Evolutionary conservation across 164 flowering plant genomes (phyloP).

Genomic region (Malania oleifera): DNA sequence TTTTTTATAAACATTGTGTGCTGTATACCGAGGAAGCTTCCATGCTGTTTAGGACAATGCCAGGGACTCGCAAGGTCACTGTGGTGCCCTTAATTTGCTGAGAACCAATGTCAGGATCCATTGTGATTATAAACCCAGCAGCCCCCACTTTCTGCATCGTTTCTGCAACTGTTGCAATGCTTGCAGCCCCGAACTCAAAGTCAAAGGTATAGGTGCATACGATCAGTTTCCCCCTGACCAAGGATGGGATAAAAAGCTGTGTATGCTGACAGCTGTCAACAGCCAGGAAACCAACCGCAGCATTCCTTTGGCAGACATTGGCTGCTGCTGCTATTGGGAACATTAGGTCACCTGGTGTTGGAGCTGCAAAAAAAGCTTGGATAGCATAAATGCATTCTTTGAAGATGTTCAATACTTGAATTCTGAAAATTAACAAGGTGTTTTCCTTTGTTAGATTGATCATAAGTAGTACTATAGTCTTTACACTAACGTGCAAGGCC

Average conservation of each 20-base stretch:
- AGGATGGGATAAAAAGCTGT: conserved; percentile 32
- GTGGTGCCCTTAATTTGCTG: conserved; percentile 40
- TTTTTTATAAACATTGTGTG: no score
- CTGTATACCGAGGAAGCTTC: conserved; percentile 39
- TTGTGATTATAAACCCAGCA: conserved; percentile 54
- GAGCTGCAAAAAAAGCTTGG: conserved; percentile 47
- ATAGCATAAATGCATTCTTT: no score
- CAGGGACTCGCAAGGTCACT: conserved; percentile 41
- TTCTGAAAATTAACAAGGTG: no score
- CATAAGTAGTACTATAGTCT: background rate
- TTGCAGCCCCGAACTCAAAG: conserved; percentile 40
- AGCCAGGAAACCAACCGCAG: conserved; percentile 11
- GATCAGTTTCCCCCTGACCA: conserved; percentile 40
- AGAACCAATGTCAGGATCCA: conserved; percentile 43
- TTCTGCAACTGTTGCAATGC: conserved; percentile 40
- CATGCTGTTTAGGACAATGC: conserved; percentile 38
- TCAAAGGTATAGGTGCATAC: conserved; percentile 48
- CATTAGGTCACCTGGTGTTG: conserved; percentile 27
- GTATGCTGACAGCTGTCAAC: conserved; percentile 43
- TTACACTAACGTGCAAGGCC: conserved; percentile 44
- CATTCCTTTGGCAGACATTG: conserved; percentile 36
- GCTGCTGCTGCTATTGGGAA: conserved; percentile 48
- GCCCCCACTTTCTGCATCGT: conserved; percentile 45
- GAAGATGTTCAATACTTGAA: no score
- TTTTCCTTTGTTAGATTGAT: no score